Evolutionary conservation across 495 filamentous ascomycete species (phyloP), one percentile per base, ranked within the genome.

Genomic region (Lepraria neglecta): DNA sequence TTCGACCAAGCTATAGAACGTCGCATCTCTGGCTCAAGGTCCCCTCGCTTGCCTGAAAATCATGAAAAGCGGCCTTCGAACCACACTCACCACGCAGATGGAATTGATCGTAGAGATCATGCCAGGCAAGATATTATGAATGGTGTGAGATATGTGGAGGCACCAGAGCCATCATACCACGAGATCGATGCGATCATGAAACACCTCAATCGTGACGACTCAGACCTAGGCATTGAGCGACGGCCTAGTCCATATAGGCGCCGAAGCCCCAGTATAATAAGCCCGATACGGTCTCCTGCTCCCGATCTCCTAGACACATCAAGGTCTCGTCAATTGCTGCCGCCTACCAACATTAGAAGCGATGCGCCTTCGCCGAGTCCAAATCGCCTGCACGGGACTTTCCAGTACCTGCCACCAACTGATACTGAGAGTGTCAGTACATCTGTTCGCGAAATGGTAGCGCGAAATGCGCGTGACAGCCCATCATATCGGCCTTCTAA

Each of bases 111-210:
- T 58, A 60, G 30, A 48, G 55, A 63, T 28, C 51, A 60, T 28
- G 51, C 45, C 43, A 33, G 48, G 38, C 33, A 48, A 43, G 66
- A 55, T 35, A 57, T 65, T 19, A 53, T 62, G 55, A 44, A 65
- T 56, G 65, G 65, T 24, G 59, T 65, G 28, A 63, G 67, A 59
- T 64, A 69, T 35, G 56, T 70, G 19, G 66, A 67, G 38, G 83
- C 82, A 27, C 84, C 87, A 21, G 66, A 67, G 33, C 83, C 82
- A 27, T 84, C 87, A 46, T 87, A 88, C 62, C 84, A 87, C 59
- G 90, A 95, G 69, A 85, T 95, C 64, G 90, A 95, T 72, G 88
- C 83, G 30, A 78, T 95, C 56, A 94, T 95, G 89, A 84, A 85
- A 19, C 86, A 90, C 52, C 78, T 95, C 56, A 87, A 91, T 68